Evolutionary conservation across 2,329 filamentous ascomycete species (phyloP), one percentile per base, ranked within the genome.

Genomic region (Aspergillus pseudonomiae): DNA sequence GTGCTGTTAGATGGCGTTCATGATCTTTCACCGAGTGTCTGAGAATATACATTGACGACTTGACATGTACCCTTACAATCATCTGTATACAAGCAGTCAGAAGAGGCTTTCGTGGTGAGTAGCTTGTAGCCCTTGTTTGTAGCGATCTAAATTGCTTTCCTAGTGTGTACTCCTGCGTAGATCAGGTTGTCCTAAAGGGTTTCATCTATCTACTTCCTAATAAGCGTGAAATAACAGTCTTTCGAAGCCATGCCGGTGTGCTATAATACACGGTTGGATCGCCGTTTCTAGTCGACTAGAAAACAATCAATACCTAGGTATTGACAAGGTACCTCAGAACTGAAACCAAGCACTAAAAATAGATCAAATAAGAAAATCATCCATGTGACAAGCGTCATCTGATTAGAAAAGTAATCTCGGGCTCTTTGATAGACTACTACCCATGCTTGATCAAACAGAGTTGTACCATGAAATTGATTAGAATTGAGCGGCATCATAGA

Each of bases 1-100:
- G 43, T 32, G 54, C 24, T 59, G 39, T n/a, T 30, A 32, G 21
- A 57, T 24, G 50, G 54, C 28, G 62, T 60, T 59, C 26, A 28
- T 9, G 12, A 36, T 46, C 2, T 50, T 50, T 30, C 24, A 50
- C 26, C 19, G 16, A n/a, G n/a, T 16, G 48, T 34, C 19, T 41
- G 45, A 30, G 36, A 53, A 41, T 59, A 50, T 46, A 10, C 28
- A n/a, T 32, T 34, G 28, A 52, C 19, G 48, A 32, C 28, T n/a
- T 52, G 28, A 21, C 48, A 32, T 11, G 19, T 21, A 52, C 48
- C 30, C 19, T 21, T 24, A 52, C 19, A 12, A n/a, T 21, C 21
- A 52, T 21, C 19, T 52, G 48, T 52, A 32, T 52, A 50, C 43
- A 46, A 52, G 19, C 11, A n/a, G 48, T 32, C 4, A n/a, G 1